Conservation (phyloP, 2,329 filamentous ascomycete genomes). For the Aspergillus neotritici region DNA sequence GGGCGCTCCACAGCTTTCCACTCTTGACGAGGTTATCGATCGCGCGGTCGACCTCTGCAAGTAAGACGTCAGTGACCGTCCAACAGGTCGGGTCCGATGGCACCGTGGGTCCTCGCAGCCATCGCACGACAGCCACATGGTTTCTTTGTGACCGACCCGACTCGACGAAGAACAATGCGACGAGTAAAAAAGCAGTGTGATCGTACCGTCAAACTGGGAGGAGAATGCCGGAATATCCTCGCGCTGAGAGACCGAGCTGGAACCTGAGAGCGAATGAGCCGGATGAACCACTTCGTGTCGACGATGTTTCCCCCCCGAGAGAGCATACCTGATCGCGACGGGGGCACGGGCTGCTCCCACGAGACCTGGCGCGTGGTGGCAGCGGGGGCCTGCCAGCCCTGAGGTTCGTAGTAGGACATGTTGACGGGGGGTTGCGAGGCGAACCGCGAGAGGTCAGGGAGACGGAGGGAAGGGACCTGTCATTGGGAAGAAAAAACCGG, state of each 20-base stretch:
- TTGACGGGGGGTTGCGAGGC: too few species aligned
- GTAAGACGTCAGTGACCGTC: slow-evolving; percentile 21
- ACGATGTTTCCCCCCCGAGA: slow-evolving; percentile 2
- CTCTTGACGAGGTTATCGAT: slow-evolving; percentile 95
- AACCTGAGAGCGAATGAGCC: slow-evolving; percentile 47
- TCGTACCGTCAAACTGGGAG: slow-evolving; percentile 82
- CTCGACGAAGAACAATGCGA: too few species aligned
- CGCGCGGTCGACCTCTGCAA: slow-evolving; percentile 88
- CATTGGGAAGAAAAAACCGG: slow-evolving; percentile 14
- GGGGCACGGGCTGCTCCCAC: slow-evolving; percentile 68
- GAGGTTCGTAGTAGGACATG: slow-evolving; percentile 68
- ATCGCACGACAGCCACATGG: too few species aligned
- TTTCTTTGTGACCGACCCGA: too few species aligned
- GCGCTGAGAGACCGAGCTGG: slow-evolving; percentile 66
- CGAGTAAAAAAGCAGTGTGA: too few species aligned
- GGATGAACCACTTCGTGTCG: slow-evolving; percentile 17
- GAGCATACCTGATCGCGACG: slow-evolving; percentile 63
- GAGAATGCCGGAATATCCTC: slow-evolving; percentile 75
- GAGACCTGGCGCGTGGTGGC: slow-evolving; percentile 58
- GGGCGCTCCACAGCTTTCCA: slow-evolving; percentile 75
- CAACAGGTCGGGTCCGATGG: too few species aligned
- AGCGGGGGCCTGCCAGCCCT: slow-evolving; percentile 56
- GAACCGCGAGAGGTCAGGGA: too few species aligned
- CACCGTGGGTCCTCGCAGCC: too few species aligned
- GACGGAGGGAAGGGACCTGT: slow-evolving; percentile 14